Conservation (phyloP, 257 asterid genomes). For the Hygrophila difformis region DNA sequence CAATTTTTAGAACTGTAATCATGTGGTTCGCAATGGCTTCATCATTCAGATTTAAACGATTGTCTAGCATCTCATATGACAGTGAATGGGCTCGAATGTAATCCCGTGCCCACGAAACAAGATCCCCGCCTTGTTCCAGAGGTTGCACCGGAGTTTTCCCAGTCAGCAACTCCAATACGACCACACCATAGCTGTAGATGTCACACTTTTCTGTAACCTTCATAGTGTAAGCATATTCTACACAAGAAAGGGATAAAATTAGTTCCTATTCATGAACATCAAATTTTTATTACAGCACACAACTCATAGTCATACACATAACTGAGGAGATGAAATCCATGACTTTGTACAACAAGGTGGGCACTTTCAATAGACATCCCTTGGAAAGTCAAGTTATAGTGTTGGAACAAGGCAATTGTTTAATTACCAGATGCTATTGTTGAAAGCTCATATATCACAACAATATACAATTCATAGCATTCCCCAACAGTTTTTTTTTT, state of each 20-base stretch:
- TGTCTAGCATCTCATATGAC: constrained; percentile 58
- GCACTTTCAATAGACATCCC: background rate
- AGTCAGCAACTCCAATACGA: constrained; percentile 64
- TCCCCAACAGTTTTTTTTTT: too few relatives aligned
- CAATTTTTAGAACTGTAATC: constrained; percentile 65
- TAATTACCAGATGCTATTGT: too few relatives aligned
- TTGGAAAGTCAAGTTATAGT: too few relatives aligned
- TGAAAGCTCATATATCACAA: too few relatives aligned
- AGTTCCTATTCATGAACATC: too few relatives aligned
- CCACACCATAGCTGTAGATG: background rate
- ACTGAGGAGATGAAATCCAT: too few relatives aligned
- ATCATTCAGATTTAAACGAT: constrained; percentile 46
- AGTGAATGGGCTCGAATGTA: constrained; percentile 46
- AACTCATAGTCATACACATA: background rate
- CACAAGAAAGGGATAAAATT: background rate
- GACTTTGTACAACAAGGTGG: too few relatives aligned
- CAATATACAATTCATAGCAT: too few relatives aligned
- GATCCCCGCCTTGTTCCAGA: constrained; percentile 81
- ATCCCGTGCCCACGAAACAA: constrained; percentile 56
- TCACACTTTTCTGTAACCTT: background rate
- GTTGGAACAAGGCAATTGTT: too few relatives aligned
- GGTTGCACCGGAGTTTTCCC: constrained; percentile 93
- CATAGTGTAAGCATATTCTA: background rate
- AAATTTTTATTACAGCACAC: too few relatives aligned
- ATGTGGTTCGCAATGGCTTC: constrained; percentile 49